These are phyloP conservation scores for Mycocentrospora acerina DNA, from an alignment of 2,329 filamentous ascomycete species.

Conservation along the genomic window DNA sequence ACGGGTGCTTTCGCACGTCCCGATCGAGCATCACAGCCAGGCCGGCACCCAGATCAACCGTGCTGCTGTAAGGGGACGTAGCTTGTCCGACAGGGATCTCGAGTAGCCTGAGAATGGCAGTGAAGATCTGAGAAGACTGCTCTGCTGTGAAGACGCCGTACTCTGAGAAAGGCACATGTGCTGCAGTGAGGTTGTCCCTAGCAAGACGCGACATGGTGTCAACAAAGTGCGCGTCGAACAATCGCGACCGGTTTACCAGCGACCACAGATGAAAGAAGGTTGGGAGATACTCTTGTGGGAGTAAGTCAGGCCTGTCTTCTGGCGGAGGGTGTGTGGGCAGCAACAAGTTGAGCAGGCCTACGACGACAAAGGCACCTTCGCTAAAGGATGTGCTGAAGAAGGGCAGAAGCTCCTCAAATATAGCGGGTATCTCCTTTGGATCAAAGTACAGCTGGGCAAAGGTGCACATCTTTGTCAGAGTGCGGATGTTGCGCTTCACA, in stretches of 20 bases:
- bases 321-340: slow-evolving; percentile 82
- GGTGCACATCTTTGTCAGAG: slow-evolving; percentile 83
- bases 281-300: slow-evolving; percentile 84
- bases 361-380: slow-evolving; percentile 90
- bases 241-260: slow-evolving; percentile 83
- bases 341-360: slow-evolving; percentile 81
- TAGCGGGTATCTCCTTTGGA: slow-evolving; percentile 75
- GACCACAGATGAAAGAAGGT: slow-evolving; percentile 98
- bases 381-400: slow-evolving; percentile 91
- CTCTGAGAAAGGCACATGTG: slow-evolving; percentile 76
- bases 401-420: slow-evolving; percentile 57
- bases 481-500: slow-evolving; percentile 66
- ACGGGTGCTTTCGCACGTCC: slow-evolving; percentile 89
- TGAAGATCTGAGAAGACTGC: slow-evolving; percentile 91
- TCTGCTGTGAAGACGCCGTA: slow-evolving; percentile 91
- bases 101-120: slow-evolving; percentile 80
- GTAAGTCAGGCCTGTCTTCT: slow-evolving; percentile 69
- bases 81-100: slow-evolving; percentile 97
- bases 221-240: slow-evolving; percentile 82
- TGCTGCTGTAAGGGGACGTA: slow-evolving; percentile 80
- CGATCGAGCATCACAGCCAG: slow-evolving; percentile 85
- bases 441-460: slow-evolving; percentile 94
- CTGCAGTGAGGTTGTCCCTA: slow-evolving; percentile 74
- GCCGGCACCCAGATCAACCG: slow-evolving; percentile 80
- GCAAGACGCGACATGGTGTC: slow-evolving; percentile 88